A percentile compares a stretch with the other conserved stretches of the same genome.
These are phyloP conservation scores for Medakamo hakoo DNA, from an alignment of 139 green algal species.

Conservation along the genomic window DNA sequence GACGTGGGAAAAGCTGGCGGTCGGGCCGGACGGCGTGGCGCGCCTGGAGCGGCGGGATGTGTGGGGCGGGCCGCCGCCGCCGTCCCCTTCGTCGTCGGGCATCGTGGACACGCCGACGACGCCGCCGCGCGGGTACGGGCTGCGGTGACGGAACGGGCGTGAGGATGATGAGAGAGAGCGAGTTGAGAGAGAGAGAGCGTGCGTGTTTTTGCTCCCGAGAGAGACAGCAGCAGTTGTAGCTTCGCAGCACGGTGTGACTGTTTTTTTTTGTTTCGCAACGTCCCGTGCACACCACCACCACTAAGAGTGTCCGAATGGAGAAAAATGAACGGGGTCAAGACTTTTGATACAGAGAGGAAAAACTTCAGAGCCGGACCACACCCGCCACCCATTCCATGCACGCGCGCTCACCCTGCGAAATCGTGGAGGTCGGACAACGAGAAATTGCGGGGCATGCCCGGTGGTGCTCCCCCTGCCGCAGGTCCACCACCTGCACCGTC, in stretches of 20 bases:
- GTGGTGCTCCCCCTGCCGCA: background rate
- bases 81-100: too few relatives aligned
- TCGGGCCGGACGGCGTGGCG: slow-evolving; percentile 31
- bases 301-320: background rate
- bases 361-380: background rate
- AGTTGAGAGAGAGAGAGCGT: background rate
- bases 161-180: too few relatives aligned
- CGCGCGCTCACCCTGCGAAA: background rate
- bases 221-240: too few relatives aligned
- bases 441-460: slow-evolving; percentile 29
- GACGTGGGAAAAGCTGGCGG: slow-evolving; percentile 40
- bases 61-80: slow-evolving; percentile 36
- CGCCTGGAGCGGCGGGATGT: slow-evolving; percentile 56
- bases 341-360: background rate
- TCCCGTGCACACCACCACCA: too few relatives aligned
- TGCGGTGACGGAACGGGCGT: too few relatives aligned
- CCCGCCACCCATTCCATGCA: background rate
- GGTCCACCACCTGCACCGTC: too few relatives aligned
- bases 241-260: background rate
- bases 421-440: slow-evolving; percentile 24
- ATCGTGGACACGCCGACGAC: too few relatives aligned
- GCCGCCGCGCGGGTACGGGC: background rate
- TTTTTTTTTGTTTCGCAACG: background rate
- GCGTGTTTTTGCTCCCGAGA: background rate
- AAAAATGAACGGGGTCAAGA: background rate